Percentiles rank a stretch among this genome's conserved stretches.
Conservation (phyloP, 2,329 filamentous ascomycete genomes). For the Cercospora nicotianae region DNA sequence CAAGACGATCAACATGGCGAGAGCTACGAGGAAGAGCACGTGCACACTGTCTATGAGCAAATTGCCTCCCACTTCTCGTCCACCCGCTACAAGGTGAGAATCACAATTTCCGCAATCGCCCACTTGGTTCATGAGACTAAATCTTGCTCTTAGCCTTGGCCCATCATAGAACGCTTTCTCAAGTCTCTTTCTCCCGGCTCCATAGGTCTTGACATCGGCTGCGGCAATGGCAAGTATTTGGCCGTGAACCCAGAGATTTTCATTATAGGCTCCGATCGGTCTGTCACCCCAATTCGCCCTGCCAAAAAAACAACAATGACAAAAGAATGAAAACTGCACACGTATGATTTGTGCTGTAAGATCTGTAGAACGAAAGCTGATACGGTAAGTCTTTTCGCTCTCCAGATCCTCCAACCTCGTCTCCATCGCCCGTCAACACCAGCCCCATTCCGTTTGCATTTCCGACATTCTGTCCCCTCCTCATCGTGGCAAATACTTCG, state of each 20-base stretch:
- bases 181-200: constrained; percentile 64
- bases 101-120: not conserved
- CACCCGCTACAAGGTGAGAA: constrained; percentile 65
- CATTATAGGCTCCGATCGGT: constrained; percentile 84
- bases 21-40: constrained; percentile 79
- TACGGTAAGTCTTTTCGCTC: constrained; percentile 18
- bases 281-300: constrained; percentile 43
- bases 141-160: constrained; percentile 73
- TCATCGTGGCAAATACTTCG: constrained; percentile 65
- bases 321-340: too few relatives aligned
- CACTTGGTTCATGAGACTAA: not conserved
- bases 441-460: constrained; percentile 68
- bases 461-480: constrained; percentile 84
- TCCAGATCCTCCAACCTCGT: constrained; percentile 59
- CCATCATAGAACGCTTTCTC: constrained; percentile 80
- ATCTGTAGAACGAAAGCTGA: not conserved
- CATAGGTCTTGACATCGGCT: constrained; percentile 86
- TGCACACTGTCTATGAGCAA: constrained; percentile 87
- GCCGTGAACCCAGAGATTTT: constrained; percentile 73
- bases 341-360: too few relatives aligned
- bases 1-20: constrained; percentile 41
- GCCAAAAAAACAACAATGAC: too few relatives aligned
- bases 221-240: constrained; percentile 96
- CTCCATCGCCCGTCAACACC: constrained; percentile 57
- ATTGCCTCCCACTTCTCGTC: constrained; percentile 83